Percentiles rank a stretch among this genome's conserved stretches.
Conservation (phyloP, 495 filamentous ascomycete species). For the Penicillium bovifimosum region DNA sequence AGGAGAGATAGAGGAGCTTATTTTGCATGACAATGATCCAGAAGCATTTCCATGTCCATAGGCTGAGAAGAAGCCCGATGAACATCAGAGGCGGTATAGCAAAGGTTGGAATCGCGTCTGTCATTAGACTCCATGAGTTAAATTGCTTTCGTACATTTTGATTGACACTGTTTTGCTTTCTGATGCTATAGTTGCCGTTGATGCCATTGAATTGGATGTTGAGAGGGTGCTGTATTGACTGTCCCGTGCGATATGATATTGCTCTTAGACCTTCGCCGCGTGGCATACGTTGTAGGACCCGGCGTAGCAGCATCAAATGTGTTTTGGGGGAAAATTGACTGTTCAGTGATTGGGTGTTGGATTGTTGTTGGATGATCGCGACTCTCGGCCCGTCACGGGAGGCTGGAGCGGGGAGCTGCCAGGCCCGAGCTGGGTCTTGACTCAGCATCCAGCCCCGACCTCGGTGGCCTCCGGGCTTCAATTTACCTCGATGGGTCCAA, state of each 20-base stretch:
- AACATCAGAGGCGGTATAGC: slow-evolving; percentile 64
- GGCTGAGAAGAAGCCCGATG: slow-evolving; percentile 54
- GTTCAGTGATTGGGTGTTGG: background rate
- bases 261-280: background rate
- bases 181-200: background rate
- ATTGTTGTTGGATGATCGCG: background rate
- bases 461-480: background rate
- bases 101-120: slow-evolving; percentile 41
- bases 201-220: background rate
- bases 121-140: background rate
- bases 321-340: background rate
- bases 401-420: too few relatives aligned
- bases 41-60: slow-evolving; percentile 76
- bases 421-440: background rate
- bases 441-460: background rate
- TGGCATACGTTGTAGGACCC: background rate
- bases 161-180: background rate
- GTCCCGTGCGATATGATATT: background rate
- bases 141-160: background rate
- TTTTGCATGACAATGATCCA: slow-evolving; percentile 80
- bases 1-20: slow-evolving; percentile 79
- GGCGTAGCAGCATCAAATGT: background rate
- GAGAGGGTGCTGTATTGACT: background rate
- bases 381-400: too few relatives aligned
- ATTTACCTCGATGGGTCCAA: background rate